These are phyloP conservation scores for Saccharomycopsis javanensis DNA, from an alignment of 805 yeast species.

Conservation along the genomic window DNA sequence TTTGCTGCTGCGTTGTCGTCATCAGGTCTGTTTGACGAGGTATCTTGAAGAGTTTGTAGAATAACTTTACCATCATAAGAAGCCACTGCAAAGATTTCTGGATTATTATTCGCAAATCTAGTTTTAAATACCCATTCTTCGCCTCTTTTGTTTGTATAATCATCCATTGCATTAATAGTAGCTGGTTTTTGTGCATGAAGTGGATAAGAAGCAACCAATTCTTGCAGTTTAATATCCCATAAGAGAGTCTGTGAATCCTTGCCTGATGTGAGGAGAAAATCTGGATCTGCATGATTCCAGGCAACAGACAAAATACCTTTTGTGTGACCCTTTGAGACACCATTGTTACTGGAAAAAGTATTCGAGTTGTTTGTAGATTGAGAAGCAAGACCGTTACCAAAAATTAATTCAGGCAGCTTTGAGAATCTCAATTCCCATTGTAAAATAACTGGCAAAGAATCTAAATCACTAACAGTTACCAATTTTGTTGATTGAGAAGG, in stretches of 20 bases:
- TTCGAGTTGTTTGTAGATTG: not conserved
- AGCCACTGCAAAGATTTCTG: constrained; percentile 83
- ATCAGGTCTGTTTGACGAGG: constrained; percentile 34
- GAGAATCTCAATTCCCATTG: constrained; percentile 95
- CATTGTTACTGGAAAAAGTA: constrained; percentile 23
- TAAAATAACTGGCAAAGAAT: constrained; percentile 66
- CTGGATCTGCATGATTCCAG: constrained; percentile 84
- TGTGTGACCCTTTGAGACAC: constrained; percentile 62
- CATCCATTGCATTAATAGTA: constrained; percentile 18
- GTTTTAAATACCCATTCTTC: constrained; percentile 92
- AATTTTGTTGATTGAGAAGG: constrained; percentile 80
- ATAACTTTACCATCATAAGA: constrained; percentile 77
- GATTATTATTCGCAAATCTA: constrained; percentile 76
- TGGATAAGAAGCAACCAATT: constrained; percentile 76
- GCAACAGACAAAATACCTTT: constrained; percentile 85
- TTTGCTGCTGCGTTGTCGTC: constrained; percentile 21
- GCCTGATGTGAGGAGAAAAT: constrained; percentile 78
- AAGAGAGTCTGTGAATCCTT: constrained; percentile 78
- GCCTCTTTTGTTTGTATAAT: constrained; percentile 34
- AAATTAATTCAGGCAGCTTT: constrained; percentile 64
- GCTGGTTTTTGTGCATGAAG: constrained; percentile 10
- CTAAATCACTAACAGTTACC: constrained; percentile 80
- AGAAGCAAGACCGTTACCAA: constrained; percentile 9
- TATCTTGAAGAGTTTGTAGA: constrained; percentile 83
- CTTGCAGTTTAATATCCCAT: constrained; percentile 82